Evolutionary conservation across 176 grass and related monocot species (phyloP).

Genomic region (Avena insularis): DNA sequence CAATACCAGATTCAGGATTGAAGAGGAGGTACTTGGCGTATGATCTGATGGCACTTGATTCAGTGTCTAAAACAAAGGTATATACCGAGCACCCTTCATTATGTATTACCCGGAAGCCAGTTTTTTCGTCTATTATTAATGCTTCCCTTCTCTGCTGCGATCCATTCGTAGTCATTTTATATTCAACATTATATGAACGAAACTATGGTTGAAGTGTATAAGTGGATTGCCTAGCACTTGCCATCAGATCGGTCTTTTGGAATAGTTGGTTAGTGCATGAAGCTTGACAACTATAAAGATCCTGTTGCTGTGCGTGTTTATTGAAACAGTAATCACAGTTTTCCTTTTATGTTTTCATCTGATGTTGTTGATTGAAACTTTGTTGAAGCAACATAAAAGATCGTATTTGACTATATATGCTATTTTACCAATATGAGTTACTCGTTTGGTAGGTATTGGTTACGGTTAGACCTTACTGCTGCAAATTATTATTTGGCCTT

Average conservation of each 20-base stretch:
- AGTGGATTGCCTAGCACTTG: no score
- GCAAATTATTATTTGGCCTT: neutral
- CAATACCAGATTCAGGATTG: conserved; percentile 81
- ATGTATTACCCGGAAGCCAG: conserved; percentile 8
- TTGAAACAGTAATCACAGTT: neutral
- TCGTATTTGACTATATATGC: neutral
- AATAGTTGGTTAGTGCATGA: no score
- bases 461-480: neutral
- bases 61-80: conserved; percentile 71
- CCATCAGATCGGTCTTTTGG: no score
- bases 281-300: neutral
- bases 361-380: neutral
- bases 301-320: neutral
- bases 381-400: neutral
- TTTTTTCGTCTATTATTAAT: neutral
- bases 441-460: conserved; percentile 10
- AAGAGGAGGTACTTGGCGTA: conserved; percentile 91
- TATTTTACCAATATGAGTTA: conserved; percentile 2
- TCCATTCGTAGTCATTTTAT: neutral
- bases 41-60: conserved; percentile 89
- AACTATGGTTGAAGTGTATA: no score
- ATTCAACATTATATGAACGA: neutral
- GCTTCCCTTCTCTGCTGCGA: conserved; percentile 13
- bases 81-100: conserved; percentile 3
- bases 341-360: conserved; percentile 6